Percentiles rank a stretch among this genome's conserved stretches.
phyloP scores from a whole-genome alignment of 805 yeast genomes.

The Kuraishia piskuri region DNA sequence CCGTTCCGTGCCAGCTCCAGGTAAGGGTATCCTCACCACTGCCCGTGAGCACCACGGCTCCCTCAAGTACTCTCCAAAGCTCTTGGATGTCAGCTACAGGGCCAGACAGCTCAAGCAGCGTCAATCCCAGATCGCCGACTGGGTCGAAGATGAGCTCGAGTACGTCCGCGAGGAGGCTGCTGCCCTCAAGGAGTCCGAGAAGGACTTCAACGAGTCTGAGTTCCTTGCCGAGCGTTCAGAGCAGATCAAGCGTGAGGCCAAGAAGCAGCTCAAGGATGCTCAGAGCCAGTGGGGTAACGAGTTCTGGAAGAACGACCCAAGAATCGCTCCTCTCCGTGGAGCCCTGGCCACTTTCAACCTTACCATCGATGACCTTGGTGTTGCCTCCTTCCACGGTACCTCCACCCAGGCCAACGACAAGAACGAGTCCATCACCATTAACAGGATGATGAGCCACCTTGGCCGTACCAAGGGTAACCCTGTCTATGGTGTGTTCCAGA shows the following conservation, averaged over 20 bases:
- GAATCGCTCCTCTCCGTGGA: conserved; percentile 96
- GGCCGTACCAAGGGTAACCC: conserved; percentile 98
- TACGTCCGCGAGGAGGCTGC: conserved; percentile 65
- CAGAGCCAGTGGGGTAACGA: conserved; percentile 93
- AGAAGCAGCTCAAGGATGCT: conserved; percentile 79
- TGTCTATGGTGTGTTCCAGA: conserved; percentile 96
- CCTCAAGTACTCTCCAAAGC: conserved; percentile 69
- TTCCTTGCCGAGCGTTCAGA: conserved; percentile 79
- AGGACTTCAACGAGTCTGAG: conserved; percentile 39
- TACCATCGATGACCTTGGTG: conserved; percentile 90
- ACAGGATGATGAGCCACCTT: conserved; percentile 87
- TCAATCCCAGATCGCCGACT: conserved; percentile 63
- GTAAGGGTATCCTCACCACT: conserved; percentile 97
- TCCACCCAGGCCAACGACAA: conserved; percentile 98
- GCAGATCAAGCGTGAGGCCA: conserved; percentile 79
- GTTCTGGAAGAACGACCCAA: conserved; percentile 83
- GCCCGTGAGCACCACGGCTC: conserved; percentile 89
- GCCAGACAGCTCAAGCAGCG: conserved; percentile 81
- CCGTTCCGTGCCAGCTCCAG: conserved; percentile 99
- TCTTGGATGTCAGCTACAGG: conserved; percentile 88
- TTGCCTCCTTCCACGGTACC: conserved; percentile 98
- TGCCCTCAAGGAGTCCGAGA: conserved; percentile 34
- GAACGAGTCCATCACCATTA: conserved; percentile 90
- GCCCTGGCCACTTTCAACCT: conserved; percentile 91
- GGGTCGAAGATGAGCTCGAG: conserved; percentile 80